A percentile compares a stretch with the other conserved stretches of the same genome.
These are phyloP conservation scores for Penicillium daleae DNA, from an alignment of 495 filamentous ascomycete genomes.

Conservation along the genomic window DNA sequence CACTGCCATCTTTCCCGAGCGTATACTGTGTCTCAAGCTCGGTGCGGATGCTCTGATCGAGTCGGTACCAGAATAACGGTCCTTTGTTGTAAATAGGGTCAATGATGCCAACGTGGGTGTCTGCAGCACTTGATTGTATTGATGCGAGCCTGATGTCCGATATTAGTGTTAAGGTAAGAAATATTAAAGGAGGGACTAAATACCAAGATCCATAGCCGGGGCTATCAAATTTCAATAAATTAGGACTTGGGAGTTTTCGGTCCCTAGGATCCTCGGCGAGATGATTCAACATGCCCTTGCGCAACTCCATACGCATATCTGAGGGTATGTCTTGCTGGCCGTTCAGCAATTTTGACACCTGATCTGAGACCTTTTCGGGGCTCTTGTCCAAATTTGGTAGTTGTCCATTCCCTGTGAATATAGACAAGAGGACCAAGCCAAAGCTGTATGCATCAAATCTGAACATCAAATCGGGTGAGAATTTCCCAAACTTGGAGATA, in stretches of 20 bases:
- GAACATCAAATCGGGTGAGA: slow-evolving; percentile 23
- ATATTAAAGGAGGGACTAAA: neutral
- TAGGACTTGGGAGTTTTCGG: slow-evolving; percentile 18
- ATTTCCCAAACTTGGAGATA: slow-evolving; percentile 14
- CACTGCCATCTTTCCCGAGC: slow-evolving; percentile 14
- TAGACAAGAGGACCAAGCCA: slow-evolving; percentile 21
- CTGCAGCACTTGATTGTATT: slow-evolving; percentile 9
- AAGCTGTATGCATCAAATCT: slow-evolving; percentile 27
- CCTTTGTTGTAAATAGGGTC: slow-evolving; percentile 32
- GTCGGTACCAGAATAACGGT: slow-evolving; percentile 28
- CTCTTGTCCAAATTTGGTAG: slow-evolving; percentile 4
- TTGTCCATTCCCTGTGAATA: slow-evolving; percentile 20
- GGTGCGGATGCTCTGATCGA: slow-evolving; percentile 19
- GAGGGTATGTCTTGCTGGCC: slow-evolving; percentile 14
- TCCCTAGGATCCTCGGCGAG: slow-evolving; percentile 23
- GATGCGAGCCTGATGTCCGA: slow-evolving; percentile 9
- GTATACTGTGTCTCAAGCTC: slow-evolving; percentile 26
- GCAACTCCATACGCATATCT: slow-evolving; percentile 11
- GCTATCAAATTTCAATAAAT: slow-evolving; percentile 19
- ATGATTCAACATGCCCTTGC: slow-evolving; percentile 15
- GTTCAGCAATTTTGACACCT: slow-evolving; percentile 11
- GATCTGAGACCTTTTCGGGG: slow-evolving; percentile 3
- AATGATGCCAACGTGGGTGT: slow-evolving; percentile 18
- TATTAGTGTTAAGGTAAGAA: neutral
- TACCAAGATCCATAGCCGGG: slow-evolving; percentile 27